Conservation (phyloP, 108 stramenopile genomes). For the Discostella stelligeroides region DNA sequence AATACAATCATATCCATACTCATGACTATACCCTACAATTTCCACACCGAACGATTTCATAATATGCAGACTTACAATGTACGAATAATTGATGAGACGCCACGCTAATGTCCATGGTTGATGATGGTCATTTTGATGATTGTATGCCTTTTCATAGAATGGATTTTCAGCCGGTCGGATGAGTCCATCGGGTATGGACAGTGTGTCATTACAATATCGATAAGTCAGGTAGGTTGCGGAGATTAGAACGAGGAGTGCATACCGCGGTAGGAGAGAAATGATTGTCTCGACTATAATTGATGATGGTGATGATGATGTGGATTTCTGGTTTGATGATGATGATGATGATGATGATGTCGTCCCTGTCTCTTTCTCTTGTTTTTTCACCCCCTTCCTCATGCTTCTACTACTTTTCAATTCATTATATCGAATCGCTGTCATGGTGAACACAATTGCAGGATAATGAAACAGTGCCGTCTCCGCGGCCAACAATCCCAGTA, state of each 20-base stretch:
- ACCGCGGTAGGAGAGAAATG: constrained; percentile 47
- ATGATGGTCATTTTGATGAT: background rate
- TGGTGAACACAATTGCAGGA: constrained; percentile 62
- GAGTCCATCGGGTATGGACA: constrained; percentile 76
- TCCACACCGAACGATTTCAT: constrained; percentile 61
- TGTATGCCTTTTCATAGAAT: constrained; percentile 51
- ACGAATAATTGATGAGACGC: constrained; percentile 62
- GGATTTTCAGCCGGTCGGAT: constrained; percentile 89
- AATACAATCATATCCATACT: constrained; percentile 86
- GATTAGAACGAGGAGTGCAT: constrained; percentile 48
- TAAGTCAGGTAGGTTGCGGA: constrained; percentile 50
- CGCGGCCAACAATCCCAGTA: constrained; percentile 60
- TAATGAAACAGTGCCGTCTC: constrained; percentile 81
- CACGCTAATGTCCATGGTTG: constrained; percentile 3
- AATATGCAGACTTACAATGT: constrained; percentile 66
- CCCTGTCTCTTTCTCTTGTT: constrained; percentile 9
- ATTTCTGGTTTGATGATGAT: too few relatives aligned
- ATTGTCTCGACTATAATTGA: constrained; percentile 6
- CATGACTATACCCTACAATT: constrained; percentile 78
- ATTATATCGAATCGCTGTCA: constrained; percentile 57
- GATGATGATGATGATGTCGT: too few relatives aligned
- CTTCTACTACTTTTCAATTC: constrained; percentile 11
- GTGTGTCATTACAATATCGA: constrained; percentile 55
- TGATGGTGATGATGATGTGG: background rate
- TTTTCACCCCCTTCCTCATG: background rate